Base-by-base conservation (phyloP, 2,329 filamentous ascomycete species). In the Fusarium coffeatum region DNA sequence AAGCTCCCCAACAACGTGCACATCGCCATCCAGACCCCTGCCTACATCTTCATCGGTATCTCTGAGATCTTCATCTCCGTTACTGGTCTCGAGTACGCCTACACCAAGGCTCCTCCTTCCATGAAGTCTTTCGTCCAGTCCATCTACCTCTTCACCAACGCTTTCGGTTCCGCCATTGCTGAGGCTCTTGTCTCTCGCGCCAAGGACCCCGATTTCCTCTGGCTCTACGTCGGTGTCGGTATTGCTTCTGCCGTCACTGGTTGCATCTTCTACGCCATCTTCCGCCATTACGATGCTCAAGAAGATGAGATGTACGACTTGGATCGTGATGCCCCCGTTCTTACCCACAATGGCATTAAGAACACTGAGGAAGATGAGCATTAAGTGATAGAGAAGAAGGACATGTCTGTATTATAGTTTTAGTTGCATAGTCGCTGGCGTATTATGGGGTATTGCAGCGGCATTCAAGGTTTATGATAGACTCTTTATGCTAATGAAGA, bases 31-130 rank as follows among this genome's bases (percentile, higher is more conserved):
- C 83, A 84, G 71, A 76, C 80, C 0, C 82, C 89, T 15, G 88
- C 86, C 30, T 86, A 88, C 22, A 76, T 90, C 49, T 82, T 89
- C 48, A 86, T 89, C 28, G 87, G 85, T 22, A 78, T 88, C 16
- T 83, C 86, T 0, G 88, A 90, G 76, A 89, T 90, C 60, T 87
- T 90, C 73, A 87, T 87, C 48, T 90, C 87, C 13, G 88, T 93
- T 65, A 91, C 90, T 2, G 88, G 88, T 65, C 85, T 92, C 13
- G 91, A 93, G 77, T 92, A 93, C 71, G 90, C 90, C 20, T 93
- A 89, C 79, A 92, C 89, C 74, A 92, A 93, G 79, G 90, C 91
- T 0, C 90, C 90, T 3, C 85, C 86, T 43, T 88, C 84, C 76
- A 92, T 93, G 89, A 87, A 89, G 77, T 88, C 86, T 1, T 88